Evolutionary conservation across 2,329 filamentous ascomycete genomes (phyloP), one percentile per base, ranked within the genome.

Genomic region (Aspergillus candidus): DNA sequence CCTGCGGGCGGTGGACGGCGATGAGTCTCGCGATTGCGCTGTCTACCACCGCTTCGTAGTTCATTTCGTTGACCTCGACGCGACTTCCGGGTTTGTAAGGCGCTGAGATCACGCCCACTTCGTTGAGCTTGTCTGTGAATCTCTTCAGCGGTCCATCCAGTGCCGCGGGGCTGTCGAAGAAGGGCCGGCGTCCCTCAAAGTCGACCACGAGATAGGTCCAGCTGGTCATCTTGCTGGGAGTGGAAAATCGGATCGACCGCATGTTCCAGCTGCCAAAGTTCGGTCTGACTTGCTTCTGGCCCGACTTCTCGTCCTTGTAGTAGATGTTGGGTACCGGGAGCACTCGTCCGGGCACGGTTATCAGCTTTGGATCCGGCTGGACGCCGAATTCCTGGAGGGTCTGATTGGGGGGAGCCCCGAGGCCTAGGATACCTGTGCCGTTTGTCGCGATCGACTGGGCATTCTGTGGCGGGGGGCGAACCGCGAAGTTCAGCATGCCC

Each of bases 291-390:
- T 12, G 17, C 35, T 55, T 50, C 31, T 56, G 51, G 3, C 42
- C 41, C n/a, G 32, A 37, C 11, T 55, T 54, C 4, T 39, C 43
- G 13, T 56, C 56, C 18, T 47, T 55, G 57, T 94, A 95, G 2
- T 68, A 61, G 22, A 94, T 67, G 0, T 51, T 56, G 0, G 88
- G 88, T 0, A 78, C 58, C 0, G 56, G 34, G 0, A 94, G 73
- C 33, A 91, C 76, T 5, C 89, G 81, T 1, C 80, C 90, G 1
- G 73, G 72, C 0, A 95, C 85, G 0, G 84, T 85, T 30, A 94
- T 71, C 30, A 95, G 73, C 67, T 66, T 48, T 2, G 51, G 44
- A 18, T 50, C 50, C 2, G 57, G 37, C 12, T 55, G 49, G n/a
- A 94, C 72, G 4, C 83, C 83, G 48, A 89, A 93, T 2, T 71